Evolutionary conservation across 2,329 filamentous ascomycete genomes (phyloP), one percentile per base, ranked within the genome.

Genomic region (Paramyrothecium sp.): DNA sequence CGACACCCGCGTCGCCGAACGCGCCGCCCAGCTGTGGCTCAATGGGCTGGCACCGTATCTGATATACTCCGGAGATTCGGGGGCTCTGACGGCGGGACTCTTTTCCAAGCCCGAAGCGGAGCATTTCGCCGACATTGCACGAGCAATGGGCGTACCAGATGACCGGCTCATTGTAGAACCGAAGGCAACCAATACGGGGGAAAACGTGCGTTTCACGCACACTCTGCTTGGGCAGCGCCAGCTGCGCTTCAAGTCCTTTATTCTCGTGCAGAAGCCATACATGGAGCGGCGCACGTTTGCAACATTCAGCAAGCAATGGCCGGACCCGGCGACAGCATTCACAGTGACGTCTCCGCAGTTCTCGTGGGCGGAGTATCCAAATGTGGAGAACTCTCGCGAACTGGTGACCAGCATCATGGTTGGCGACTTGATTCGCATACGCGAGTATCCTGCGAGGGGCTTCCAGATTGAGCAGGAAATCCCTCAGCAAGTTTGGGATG

Each of bases 191-290:
- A 80, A 80, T 66, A 80, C 78, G 19, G 78, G 77, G 54, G 78
- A 79, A 63, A 80, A 80, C 55, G 73, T 80, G 38, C 75, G 75
- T 12, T 78, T 78, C 60, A 78, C 76, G 17, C 63, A 75, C 41
- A 67, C 63, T 0, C 60, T 79, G 11, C 65, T 80, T 2, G 49
- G 54, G 17, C 61, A 68, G 13, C 65, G 52, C 21, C 61, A 67
- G 0, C 48, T 76, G 8, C 50, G 41, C 0, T 54, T 57, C 2
- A 57, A 63, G 30, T 73, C 68, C 2, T 71, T 80, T 30, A 66
- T 80, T 17, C 67, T 80, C 1, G 77, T 80, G 10, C 78, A 80
- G 63, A 80, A 80, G 64, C 77, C 77, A 22, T 80, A 80, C 57
- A 80, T 80, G 78, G 77, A 79, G 64, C 65, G 77, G 34, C 65